These are phyloP conservation scores for Tolypocladium amazonense DNA, from an alignment of 2,329 filamentous ascomycete species.

Conservation along the genomic window DNA sequence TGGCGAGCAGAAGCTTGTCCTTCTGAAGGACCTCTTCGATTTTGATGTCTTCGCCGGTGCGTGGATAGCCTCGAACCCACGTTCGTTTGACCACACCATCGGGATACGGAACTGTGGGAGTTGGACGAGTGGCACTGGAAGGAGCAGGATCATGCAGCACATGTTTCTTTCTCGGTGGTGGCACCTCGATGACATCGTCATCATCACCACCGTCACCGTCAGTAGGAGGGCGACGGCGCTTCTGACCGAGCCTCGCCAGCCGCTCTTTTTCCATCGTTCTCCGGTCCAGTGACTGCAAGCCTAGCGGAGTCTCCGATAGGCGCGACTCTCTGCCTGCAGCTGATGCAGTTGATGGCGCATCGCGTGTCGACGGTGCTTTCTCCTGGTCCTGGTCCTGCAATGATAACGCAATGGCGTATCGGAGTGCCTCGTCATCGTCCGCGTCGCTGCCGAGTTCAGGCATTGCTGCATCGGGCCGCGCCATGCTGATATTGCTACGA, in stretches of 20 bases:
- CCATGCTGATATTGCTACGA: not conserved
- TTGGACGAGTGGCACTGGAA: constrained; percentile 2
- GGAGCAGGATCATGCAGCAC: not conserved
- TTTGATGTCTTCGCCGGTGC: constrained; percentile 63
- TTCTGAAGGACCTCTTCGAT: constrained; percentile 80
- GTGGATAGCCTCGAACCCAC: constrained; percentile 54
- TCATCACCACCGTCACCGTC: constrained; percentile 14
- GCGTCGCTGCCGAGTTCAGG: constrained; percentile 18
- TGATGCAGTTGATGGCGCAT: not conserved
- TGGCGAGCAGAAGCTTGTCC: constrained; percentile 58
- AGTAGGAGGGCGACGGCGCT: constrained; percentile 27
- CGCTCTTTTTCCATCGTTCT: constrained; percentile 81
- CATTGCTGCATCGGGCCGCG: constrained; percentile 2
- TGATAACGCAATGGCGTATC: constrained; percentile 49
- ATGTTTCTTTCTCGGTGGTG: constrained; percentile 13
- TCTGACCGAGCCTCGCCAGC: constrained; percentile 53
- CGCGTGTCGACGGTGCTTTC: not conserved
- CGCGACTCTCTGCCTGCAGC: not conserved
- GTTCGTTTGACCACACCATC: constrained; percentile 71
- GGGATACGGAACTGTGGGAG: constrained; percentile 28
- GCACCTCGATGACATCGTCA: constrained; percentile 16
- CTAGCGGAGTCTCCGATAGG: constrained; percentile 9
- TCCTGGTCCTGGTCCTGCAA: constrained; percentile 22
- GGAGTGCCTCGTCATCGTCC: constrained; percentile 50
- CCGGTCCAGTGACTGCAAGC: constrained; percentile 53